phyloP scores from a whole-genome alignment of 179 eudicot genomes.

The Beta corolliflora region DNA sequence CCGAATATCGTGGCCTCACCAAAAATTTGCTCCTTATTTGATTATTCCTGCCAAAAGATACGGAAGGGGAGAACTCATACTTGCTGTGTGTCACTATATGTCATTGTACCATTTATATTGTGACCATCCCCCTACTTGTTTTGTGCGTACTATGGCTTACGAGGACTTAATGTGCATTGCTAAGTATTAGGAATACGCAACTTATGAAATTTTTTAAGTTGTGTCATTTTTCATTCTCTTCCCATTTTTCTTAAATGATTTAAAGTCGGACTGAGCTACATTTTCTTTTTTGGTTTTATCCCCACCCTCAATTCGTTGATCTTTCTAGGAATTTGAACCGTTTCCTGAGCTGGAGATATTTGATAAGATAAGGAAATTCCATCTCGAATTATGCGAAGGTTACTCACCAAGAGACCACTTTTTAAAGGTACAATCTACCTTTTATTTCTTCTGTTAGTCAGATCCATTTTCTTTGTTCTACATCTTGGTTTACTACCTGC shows the following conservation, averaged over 20 bases:
- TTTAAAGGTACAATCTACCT: conserved; percentile 52
- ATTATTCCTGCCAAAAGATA: not conserved
- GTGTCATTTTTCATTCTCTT: not conserved
- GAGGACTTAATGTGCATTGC: not conserved
- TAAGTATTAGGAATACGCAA: not conserved
- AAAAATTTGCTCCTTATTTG: not conserved
- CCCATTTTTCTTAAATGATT: not conserved
- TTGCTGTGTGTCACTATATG: not conserved
- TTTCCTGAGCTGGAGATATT: conserved; percentile 70
- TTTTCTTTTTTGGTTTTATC: not conserved
- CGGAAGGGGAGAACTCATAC: not conserved
- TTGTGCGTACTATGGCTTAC: not conserved
- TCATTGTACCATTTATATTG: not conserved
- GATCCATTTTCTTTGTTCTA: not conserved
- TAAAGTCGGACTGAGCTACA: not conserved
- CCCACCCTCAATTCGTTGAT: conserved; percentile 1
- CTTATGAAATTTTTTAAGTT: not conserved
- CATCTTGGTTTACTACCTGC: conserved; percentile 11
- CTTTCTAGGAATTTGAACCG: conserved; percentile 76
- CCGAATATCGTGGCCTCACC: not conserved
- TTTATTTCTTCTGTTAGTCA: not conserved
- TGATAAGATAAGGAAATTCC: conserved; percentile 65
- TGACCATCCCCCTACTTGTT: not conserved
- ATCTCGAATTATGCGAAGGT: conserved; percentile 57
- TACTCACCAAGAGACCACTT: conserved; percentile 81